Base-by-base conservation (phyloP, 1,284 basidiomycete species). In the Sporisorium iseilematis-ciliati region DNA sequence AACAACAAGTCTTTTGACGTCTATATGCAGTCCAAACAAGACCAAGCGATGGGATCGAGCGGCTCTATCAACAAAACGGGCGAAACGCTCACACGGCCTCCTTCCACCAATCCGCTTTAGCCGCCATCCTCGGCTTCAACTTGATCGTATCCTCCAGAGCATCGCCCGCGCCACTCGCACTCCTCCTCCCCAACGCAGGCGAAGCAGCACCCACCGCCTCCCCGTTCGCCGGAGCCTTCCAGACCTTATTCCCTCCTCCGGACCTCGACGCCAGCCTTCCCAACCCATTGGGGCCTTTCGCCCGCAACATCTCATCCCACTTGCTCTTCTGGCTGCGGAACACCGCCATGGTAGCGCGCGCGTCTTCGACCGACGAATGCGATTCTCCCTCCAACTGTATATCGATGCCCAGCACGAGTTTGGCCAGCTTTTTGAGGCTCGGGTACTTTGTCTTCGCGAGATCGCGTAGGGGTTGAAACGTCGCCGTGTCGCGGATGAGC, bases 291-390 rank as follows among this genome's bases (percentile, higher is more conserved):
- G 48, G 46, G 21, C 42, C 64, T 50, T 72, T 60, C 12, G 57
- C 38, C 7, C 69, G 54, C 14, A 84, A 52, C 38, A 48, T 41
- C 61, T 75, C 26, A 65, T 98, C 95, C 94, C 94, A 98, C 56
- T 90, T 89, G 64, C 90, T 90, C 81, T 92, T 92, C 84, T 96
- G 89, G n/a, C 96, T 85, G 7, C 94, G 89, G 86, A 93, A 99
- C 25, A 98, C 87, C 0, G 94, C 95, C 94, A 99, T 98, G 0
- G 96, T 94, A 0, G 95, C 95, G 51, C 94, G 89, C 2, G 96
- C 95, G 84, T 99, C 95, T 25, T 91, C 93, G 10, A 81, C 76
- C 3, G 78, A 68, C 42, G 73, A 80, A 59, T 83, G 82, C 45
- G 77, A 73, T 23, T 70, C 58, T 18, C 83, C 81, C 33, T 72